Evolutionary conservation across 192 early-diverging fungal genomes (phyloP), one percentile per base, ranked within the genome.

Genomic region (Umbelopsis sp.): DNA sequence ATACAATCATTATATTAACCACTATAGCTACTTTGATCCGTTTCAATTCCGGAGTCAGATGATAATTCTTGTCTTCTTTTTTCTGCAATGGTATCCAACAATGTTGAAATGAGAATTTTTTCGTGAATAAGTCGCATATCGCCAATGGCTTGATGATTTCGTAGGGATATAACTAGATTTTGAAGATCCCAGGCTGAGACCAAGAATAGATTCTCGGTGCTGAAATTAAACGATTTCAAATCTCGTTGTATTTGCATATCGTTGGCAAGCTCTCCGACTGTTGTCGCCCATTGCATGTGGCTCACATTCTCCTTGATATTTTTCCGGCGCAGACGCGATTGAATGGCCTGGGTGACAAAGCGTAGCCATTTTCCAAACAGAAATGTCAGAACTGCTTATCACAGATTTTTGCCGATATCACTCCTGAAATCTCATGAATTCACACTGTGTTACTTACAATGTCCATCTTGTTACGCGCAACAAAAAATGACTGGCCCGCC

Each of bases 171-270:
- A 15, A 74, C 72, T 23, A 74, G 33, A 21, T 74, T 66, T 44
- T 74, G 72, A 13, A 74, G 48, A 7, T 49, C 52, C 66, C 66
- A 68, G 0, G 72, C 66, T 7, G 72, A 74, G 4, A 74, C 49
- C 16, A 74, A 27, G 46, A 65, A 74, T 30, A 74, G 41, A 13
- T 67, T 46, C n/a, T 55, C 67, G 30, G 41, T 55, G 25, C 22
- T 23, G 18, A 74, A 68, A 21, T n/a, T 35, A 25, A 68, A 53
- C 2, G 52, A 21, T 33, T 74, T 61, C 66, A 74, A 41, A 11
- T 69, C 41, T 61, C 67, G 35, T 35, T 68, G 64, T n/a, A 74
- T 55, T 49, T 48, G 41, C 41, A 73, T 46, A 18, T 67, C 64
- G 48, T 55, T 67, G 20, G 66, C 49, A 30, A 66, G 49, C 33